These are phyloP conservation scores for Eimeria maxima DNA, from an alignment of 169 alveolate genomes.

Conservation along the genomic window DNA sequence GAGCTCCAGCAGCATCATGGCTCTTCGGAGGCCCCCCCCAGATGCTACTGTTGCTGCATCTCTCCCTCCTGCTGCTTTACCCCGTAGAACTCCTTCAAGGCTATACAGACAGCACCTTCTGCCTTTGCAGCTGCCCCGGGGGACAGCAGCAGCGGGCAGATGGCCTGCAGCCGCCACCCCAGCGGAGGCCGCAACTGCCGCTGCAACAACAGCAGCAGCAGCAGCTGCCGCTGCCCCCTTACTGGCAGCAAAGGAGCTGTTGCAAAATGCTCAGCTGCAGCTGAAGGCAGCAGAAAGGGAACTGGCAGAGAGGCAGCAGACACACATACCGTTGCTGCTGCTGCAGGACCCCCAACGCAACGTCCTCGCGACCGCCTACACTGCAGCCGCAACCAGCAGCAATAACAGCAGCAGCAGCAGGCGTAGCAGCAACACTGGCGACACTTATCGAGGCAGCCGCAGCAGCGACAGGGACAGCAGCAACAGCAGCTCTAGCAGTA, in stretches of 20 bases:
- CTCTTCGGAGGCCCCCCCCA: not conserved
- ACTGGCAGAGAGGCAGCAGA: constrained; percentile 29
- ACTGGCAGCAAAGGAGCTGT: constrained; percentile 20
- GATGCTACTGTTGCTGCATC: not conserved
- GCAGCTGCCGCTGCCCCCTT: constrained; percentile 13
- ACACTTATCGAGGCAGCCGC: not conserved
- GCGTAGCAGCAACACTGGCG: not conserved
- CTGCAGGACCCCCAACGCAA: constrained; percentile 51
- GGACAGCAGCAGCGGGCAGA: not conserved
- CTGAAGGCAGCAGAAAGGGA: constrained; percentile 12
- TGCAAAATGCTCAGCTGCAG: constrained; percentile 34
- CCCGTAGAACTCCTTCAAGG: not conserved
- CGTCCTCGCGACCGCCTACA: constrained; percentile 20
- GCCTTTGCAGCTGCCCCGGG: not conserved
- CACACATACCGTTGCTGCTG: constrained; percentile 59
- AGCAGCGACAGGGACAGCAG: not conserved
- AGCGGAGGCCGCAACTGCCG: not conserved
- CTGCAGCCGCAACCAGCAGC: not conserved
- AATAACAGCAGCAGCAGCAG: not conserved
- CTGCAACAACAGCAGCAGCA: not conserved
- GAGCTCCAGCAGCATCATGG: not conserved
- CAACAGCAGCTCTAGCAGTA: not conserved
- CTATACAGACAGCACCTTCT: constrained; percentile 3
- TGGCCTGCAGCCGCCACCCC: not conserved
- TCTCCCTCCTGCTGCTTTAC: not conserved